These are phyloP conservation scores for Pterula multifida DNA, from an alignment of 1,284 basidiomycete genomes.

Conservation along the genomic window DNA sequence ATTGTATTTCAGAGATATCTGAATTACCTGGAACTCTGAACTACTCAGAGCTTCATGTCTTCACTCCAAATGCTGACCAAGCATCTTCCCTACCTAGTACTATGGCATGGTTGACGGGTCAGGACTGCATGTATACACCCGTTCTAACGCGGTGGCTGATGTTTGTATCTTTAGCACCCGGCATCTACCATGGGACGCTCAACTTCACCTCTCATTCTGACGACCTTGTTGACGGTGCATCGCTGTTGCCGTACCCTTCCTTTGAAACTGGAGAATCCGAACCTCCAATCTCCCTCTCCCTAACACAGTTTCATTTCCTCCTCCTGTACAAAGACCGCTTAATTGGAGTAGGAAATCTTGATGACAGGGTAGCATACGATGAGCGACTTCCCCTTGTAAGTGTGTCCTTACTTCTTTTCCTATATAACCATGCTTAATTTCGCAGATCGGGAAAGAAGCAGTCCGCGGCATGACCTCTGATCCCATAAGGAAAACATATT, in stretches of 20 bases:
- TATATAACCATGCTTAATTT: constrained; percentile 5
- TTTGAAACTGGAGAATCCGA: constrained; percentile 19
- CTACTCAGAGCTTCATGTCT: constrained; percentile 71
- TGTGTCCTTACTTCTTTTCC: constrained; percentile 4
- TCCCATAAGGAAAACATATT: constrained; percentile 81
- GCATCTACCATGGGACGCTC: constrained; percentile 73
- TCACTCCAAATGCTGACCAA: constrained; percentile 58
- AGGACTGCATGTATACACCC: constrained; percentile 14
- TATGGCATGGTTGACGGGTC: constrained; percentile 87
- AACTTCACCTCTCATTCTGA: constrained; percentile 61
- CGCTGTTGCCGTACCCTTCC: constrained; percentile 56
- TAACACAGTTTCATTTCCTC: constrained; percentile 91
- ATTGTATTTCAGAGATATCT: constrained; percentile 52
- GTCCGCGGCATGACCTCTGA: constrained; percentile 73
- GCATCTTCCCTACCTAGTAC: constrained; percentile 49
- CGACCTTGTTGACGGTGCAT: constrained; percentile 68
- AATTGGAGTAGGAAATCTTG: constrained; percentile 68
- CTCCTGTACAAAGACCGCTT: constrained; percentile 77
- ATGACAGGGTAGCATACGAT: constrained; percentile 78
- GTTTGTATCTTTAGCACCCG: constrained; percentile 40
- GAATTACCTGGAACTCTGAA: constrained; percentile 72
- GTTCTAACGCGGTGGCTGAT: neutral
- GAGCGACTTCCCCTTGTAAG: constrained; percentile 73
- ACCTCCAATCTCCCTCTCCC: constrained; percentile 61
- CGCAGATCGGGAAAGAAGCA: constrained; percentile 60